Conservation (phyloP, 1,284 basidiomycete genomes). For the Peniophora sp. region DNA sequence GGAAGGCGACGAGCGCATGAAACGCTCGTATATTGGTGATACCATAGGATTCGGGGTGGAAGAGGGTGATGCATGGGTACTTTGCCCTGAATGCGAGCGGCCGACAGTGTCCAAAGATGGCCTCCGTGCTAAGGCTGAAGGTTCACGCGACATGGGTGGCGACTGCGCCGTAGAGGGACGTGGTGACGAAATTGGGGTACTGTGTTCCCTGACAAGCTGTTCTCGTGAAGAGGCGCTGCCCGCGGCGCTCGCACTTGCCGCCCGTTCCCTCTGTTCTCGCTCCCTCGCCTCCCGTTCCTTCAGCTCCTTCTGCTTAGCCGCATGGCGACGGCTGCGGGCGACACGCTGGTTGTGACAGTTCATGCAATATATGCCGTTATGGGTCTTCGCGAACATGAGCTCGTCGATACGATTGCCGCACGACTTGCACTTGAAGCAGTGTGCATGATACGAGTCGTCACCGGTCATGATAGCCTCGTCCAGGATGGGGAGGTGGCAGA, state of each 20-base stretch:
- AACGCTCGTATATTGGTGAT: neutral
- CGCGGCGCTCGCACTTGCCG: constrained; percentile 18
- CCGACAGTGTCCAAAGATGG: neutral
- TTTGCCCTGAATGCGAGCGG: neutral
- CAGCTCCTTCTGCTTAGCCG: constrained; percentile 55
- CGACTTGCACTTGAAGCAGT: constrained; percentile 96
- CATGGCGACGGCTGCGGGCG: constrained; percentile 83
- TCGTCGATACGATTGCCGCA: constrained; percentile 95
- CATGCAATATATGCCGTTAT: constrained; percentile 99
- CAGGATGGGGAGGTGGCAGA: constrained; percentile 86
- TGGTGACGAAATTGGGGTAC: too few species aligned
- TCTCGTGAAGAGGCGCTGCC: constrained; percentile 34
- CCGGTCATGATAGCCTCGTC: constrained; percentile 99
- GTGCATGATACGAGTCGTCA: constrained; percentile 96
- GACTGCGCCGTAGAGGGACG: neutral
- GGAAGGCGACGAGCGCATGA: neutral
- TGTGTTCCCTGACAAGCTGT: constrained; percentile 26
- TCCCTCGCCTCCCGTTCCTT: constrained; percentile 41
- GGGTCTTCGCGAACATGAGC: constrained; percentile 97
- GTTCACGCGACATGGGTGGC: neutral
- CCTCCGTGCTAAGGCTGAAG: neutral
- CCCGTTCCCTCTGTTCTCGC: constrained; percentile 27
- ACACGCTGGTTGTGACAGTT: constrained; percentile 96
- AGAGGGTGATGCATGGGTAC: neutral
- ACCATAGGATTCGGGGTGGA: neutral